phyloP scores from a whole-genome alignment of 345 rosid species.

The Pugionium cornutum region DNA sequence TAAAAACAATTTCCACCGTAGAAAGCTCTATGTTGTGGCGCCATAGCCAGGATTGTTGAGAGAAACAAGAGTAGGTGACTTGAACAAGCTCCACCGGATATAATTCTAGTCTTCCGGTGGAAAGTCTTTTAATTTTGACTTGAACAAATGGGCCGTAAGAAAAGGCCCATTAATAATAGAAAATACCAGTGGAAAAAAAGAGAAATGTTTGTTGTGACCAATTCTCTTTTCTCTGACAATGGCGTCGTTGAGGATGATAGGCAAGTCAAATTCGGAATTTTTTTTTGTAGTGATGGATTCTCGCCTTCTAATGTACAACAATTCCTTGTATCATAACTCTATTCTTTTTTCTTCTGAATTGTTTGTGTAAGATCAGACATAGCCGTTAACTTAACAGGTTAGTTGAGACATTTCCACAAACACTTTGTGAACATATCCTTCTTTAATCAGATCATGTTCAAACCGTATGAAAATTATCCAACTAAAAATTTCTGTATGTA shows the following conservation, averaged over 20 bases:
- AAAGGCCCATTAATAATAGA: conserved; percentile 15
- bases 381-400: conserved; percentile 95
- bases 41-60: too few species aligned
- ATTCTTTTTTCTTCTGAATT: neutral
- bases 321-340: conserved; percentile 8
- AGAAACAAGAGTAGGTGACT: too few species aligned
- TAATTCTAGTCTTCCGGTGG: too few species aligned
- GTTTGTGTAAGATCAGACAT: conserved; percentile 59
- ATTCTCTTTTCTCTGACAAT: conserved; percentile 39
- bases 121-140: too few species aligned
- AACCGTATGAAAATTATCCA: neutral
- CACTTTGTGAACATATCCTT: conserved; percentile 28
- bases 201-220: neutral
- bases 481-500: neutral
- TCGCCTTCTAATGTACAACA: neutral
- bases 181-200: neutral
- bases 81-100: too few species aligned
- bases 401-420: conserved; percentile 68
- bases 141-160: conserved; percentile 1
- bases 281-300: neutral
- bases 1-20: conserved; percentile 11
- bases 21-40: conserved; percentile 8
- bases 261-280: conserved; percentile 50
- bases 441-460: conserved; percentile 2
- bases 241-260: conserved; percentile 78